Evolutionary conservation across 2,329 filamentous ascomycete species (phyloP), one percentile per base, ranked within the genome.

Genomic region (Scortechinia acanthostroma): DNA sequence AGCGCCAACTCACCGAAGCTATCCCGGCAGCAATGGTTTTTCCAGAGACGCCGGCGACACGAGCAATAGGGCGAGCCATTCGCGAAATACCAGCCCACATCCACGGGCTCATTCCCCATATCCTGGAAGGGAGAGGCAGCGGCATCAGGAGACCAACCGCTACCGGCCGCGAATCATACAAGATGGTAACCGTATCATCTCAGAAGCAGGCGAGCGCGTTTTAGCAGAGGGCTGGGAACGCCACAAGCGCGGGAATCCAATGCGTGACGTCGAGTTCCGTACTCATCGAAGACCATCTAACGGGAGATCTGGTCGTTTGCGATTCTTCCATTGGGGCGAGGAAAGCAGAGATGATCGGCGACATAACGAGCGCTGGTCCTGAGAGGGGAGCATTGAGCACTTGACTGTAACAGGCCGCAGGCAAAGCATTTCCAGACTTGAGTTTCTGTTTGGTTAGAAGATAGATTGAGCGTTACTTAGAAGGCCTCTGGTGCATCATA

Each of bases 161-260:
- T 10, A 10, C n/a, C 25, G 25, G 22, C 53, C 55, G 44, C 47
- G 44, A n/a, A 54, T 57, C 16, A 54, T 57, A 35, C 53, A 56
- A 42, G 54, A 54, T n/a, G 55, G 55, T 4, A 48, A 49, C n/a
- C 48, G 50, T 40, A 49, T 51, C 6, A 44, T 57, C 10, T 49
- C 46, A 43, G 48, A 51, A 42, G 49, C 45, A 21, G 53, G 50
- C 4, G 49, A 52, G 21, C 49, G 48, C 20, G 47, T 56, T 23
- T 46, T 48, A 21, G 49, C 37, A 23, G 48, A 52, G 30, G 49
- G 48, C 16, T 47, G 50, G 15, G 42, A 43, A 42, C 46, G 48
- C 42, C 48, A 46, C 30, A 46, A 10, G 10, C n/a, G n/a, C n/a
- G 25, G n/a, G 25, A 30, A 10, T n/a, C n/a, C 10, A 10, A 10